Percentiles rank a stretch among this genome's conserved stretches.
These are phyloP conservation scores for Vaccinium vitisidaea DNA, from an alignment of 148 eudicot genomes.

Conservation along the genomic window DNA sequence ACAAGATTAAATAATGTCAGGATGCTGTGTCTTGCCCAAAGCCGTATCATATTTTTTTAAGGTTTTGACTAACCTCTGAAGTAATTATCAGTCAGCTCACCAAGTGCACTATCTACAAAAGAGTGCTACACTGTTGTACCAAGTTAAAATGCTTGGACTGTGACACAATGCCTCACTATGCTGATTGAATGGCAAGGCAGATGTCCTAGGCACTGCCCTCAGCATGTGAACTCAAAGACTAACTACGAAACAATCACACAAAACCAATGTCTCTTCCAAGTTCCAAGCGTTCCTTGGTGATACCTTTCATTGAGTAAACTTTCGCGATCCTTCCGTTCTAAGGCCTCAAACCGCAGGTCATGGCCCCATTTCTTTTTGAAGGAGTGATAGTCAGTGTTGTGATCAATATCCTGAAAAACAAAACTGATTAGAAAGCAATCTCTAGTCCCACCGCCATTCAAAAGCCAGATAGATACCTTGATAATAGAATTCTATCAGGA, in stretches of 20 bases:
- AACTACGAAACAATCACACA: not conserved
- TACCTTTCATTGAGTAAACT: constrained; percentile 87
- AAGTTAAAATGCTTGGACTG: not conserved
- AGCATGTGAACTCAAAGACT: not conserved
- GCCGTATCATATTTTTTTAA: not conserved
- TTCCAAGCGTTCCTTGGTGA: constrained; percentile 15
- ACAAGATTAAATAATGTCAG: not conserved
- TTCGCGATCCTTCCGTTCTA: constrained; percentile 87
- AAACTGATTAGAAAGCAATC: constrained; percentile 16
- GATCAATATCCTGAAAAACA: constrained; percentile 69
- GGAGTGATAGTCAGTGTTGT: constrained; percentile 69
- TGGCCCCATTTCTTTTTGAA: constrained; percentile 89
- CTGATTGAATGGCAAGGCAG: not conserved
- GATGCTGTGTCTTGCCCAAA: not conserved
- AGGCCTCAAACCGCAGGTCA: constrained; percentile 81
- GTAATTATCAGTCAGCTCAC: constrained; percentile 5
- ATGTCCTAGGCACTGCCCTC: not conserved
- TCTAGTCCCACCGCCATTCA: not conserved
- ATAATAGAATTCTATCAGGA: constrained; percentile 10
- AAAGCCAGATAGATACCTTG: constrained; percentile 7
- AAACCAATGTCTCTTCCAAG: constrained; percentile 5
- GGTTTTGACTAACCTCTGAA: not conserved
- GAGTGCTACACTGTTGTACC: not conserved
- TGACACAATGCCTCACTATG: not conserved
- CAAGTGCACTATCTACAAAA: not conserved